Base-by-base conservation (phyloP, 73 alveolate genomes). In the Effrenium voratum region DNA sequence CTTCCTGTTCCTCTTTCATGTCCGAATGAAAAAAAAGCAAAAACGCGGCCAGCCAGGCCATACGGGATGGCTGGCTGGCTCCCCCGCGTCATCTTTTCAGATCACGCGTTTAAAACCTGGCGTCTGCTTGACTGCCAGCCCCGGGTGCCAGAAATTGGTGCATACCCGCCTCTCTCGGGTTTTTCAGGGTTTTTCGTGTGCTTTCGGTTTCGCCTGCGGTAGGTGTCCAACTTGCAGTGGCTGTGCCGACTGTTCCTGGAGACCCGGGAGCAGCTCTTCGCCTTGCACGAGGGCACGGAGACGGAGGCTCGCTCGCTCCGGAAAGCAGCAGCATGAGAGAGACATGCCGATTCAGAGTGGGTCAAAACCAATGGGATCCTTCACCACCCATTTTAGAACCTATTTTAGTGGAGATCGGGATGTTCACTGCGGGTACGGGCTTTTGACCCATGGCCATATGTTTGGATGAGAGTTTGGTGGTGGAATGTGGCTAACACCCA, bases 251-350 rank as follows among this genome's bases (percentile, higher is more conserved):
- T 83, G 40, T 83, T 83, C 77, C 40, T 83, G 59, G 93, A 83
- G 77, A 83, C 93, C 19, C 76, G 93, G 26, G 93, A 83, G 77
- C 93, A 83, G 63, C 93, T 83, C 93, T 83, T 44, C 28, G 93
- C 93, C 2, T 76, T 77, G 12, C 93, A 83, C 40, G 93, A 83
- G 40, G 93, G 93, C 73, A 83, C 93, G 0, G 79, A 83, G 93
- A 83, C 93, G n/a, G 93, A 83, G 93, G 93, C n/a, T n/a, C n/a
- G n/a, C n/a, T n/a, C n/a, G n/a, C n/a, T n/a, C n/a, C n/a, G n/a
- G n/a, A n/a, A n/a, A n/a, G n/a, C n/a, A n/a, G n/a, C n/a, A n/a
- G n/a, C n/a, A n/a, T n/a, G n/a, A n/a, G n/a, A n/a, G n/a, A n/a
- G n/a, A n/a, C n/a, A n/a, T n/a, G n/a, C n/a, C n/a, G n/a, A n/a